Conservation (phyloP, 2,329 filamentous ascomycete genomes). For the Ceratocystis albifundus region DNA sequence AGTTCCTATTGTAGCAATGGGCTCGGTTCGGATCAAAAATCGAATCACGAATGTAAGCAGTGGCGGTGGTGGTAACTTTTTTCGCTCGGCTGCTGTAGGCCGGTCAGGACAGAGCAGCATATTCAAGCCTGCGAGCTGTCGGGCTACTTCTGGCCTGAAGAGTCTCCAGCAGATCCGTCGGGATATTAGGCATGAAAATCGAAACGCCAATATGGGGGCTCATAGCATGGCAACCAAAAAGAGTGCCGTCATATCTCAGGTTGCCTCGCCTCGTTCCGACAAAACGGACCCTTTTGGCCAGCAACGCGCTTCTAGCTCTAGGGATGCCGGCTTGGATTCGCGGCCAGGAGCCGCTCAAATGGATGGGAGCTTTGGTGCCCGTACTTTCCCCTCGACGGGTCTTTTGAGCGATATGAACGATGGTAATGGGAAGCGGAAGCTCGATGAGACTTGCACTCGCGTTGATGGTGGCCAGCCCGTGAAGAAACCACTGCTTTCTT, state of each 20-base stretch:
- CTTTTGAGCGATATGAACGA: not conserved
- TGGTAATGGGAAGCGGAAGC: not conserved
- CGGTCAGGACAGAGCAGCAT: not conserved
- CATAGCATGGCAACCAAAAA: not conserved
- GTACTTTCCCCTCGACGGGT: not conserved
- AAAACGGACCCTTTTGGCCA: not conserved
- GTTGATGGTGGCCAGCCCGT: not conserved
- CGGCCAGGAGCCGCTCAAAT: no score
- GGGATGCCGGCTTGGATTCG: not conserved
- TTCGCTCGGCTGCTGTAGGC: not conserved
- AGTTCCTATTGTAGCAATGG: not conserved
- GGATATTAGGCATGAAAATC: not conserved
- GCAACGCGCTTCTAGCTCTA: not conserved
- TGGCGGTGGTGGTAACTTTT: slow-evolving; percentile 3
- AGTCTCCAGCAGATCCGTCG: slow-evolving; percentile 1
- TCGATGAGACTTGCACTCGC: not conserved
- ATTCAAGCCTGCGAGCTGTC: not conserved
- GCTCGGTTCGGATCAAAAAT: slow-evolving; percentile 14
- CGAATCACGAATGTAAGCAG: slow-evolving; percentile 15
- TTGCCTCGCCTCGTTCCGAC: not conserved
- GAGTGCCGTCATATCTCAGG: not conserved
- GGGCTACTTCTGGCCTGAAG: not conserved
- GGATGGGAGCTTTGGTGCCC: not conserved
- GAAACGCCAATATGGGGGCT: not conserved
- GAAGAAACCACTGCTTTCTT: not conserved